Evolutionary conservation across 164 flowering plant genomes (phyloP).

Genomic region (Tetracentron sinense): DNA sequence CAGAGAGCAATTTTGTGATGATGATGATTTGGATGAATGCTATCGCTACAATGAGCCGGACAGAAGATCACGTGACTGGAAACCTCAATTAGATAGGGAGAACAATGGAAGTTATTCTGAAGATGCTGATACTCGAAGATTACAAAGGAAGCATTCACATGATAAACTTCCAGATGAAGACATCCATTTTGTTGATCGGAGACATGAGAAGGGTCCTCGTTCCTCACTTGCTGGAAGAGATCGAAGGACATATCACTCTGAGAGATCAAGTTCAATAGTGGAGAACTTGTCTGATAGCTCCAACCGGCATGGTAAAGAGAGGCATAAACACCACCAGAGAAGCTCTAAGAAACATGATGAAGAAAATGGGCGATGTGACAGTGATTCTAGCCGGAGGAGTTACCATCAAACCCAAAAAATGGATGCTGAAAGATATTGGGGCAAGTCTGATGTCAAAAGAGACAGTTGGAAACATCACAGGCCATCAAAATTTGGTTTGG

Average conservation of each 20-base stretch:
- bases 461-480: slow-evolving; percentile 24
- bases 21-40: slow-evolving; percentile 19
- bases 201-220: slow-evolving; percentile 27
- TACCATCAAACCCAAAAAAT: slow-evolving; percentile 22
- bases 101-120: slow-evolving; percentile 29
- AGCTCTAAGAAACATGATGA: slow-evolving; percentile 26
- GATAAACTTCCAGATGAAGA: too few relatives aligned
- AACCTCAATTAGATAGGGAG: slow-evolving; percentile 26
- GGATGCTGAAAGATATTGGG: slow-evolving; percentile 25
- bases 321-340: slow-evolving; percentile 30
- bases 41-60: slow-evolving; percentile 18
- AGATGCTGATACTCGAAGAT: slow-evolving; percentile 26
- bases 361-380: slow-evolving; percentile 21
- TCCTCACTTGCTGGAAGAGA: slow-evolving; percentile 32
- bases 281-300: slow-evolving; percentile 35
- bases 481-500: slow-evolving; percentile 28
- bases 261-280: slow-evolving; percentile 35
- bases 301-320: slow-evolving; percentile 27
- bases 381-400: slow-evolving; percentile 34
- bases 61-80: slow-evolving; percentile 28
- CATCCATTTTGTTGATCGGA: slow-evolving; percentile 16
- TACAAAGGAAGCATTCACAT: slow-evolving; percentile 24
- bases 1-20: slow-evolving; percentile 31
- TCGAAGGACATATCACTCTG: slow-evolving; percentile 23
- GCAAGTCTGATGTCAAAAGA: slow-evolving; percentile 25